Base-by-base conservation (phyloP, 371 early-diverging fungal genomes). In the Mortierella polycephala region DNA sequence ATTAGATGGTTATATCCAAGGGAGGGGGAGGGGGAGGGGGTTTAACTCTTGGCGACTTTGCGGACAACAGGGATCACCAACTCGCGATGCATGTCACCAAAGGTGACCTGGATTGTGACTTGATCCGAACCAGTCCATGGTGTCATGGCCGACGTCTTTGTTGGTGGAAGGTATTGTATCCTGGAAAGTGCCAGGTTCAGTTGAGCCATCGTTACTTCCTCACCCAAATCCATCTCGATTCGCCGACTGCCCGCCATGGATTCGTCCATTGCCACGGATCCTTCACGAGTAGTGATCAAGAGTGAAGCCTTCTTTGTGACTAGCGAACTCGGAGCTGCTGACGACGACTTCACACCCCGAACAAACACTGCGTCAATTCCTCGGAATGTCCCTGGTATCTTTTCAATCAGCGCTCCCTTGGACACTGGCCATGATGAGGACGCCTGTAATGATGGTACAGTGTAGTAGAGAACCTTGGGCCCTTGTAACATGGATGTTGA, bases 361-460 rank as follows among this genome's bases (percentile, higher is more conserved):
- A 88, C 75, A 70, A 85, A 89, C 9, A 89, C 72, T 0, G 85
- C 85, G 60, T 87, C 83, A 9, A 88, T 57, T 1, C 90, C 90
- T 64, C 83, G 86, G 73, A 88, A 86, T 49, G 83, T 75, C 0
- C 90, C 90, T 9, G 84, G 83, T 1, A 72, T 55, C 41, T 85
- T 77, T 12, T 83, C 83, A 9, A 86, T 62, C 21, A 74, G 40
- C 7, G 74, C 20, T 42, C 46, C 52, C 60, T 60, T 58, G 13
- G 54, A 20, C 30, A 52, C 42, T 10, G 81, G 49, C 21, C 64
- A 55, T 7, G 58, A 55, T 1, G 68, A 79, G 46, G 83, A 85
- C 10, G 84, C 60, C 50, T 84, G 83, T 23, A 72, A 75, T 6
- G 68, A 80, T 8, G 82, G 79, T 0, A 82, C 57, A 21, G 83